phyloP scores from a whole-genome alignment of 1,284 basidiomycete genomes.

The Erythrobasidium hasegawianum region DNA sequence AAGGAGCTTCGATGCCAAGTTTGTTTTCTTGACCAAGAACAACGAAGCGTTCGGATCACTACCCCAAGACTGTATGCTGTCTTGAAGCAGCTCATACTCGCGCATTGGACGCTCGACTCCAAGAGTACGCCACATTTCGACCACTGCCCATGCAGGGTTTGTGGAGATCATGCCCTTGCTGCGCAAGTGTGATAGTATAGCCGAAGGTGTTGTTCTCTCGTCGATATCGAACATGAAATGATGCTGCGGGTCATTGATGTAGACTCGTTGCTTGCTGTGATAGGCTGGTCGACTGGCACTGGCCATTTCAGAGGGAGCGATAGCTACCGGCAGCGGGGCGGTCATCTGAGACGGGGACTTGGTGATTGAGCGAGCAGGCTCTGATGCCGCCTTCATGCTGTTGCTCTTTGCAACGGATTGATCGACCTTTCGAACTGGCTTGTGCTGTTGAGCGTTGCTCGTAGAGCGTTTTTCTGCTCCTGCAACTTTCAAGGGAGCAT shows the following conservation, averaged over 20 bases:
- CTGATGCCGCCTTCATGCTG: background rate
- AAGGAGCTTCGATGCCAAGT: background rate
- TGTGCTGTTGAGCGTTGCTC: background rate
- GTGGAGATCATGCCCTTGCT: slow-evolving; percentile 17
- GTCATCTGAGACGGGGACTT: slow-evolving; percentile 13
- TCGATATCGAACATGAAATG: slow-evolving; percentile 28
- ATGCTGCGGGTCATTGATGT: slow-evolving; percentile 33
- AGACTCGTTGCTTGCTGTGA: slow-evolving; percentile 20
- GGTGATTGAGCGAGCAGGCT: background rate
- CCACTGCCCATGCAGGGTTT: slow-evolving; percentile 22
- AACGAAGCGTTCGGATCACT: slow-evolving; percentile 33
- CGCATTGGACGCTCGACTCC: slow-evolving; percentile 70
- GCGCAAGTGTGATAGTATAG: slow-evolving; percentile 14
- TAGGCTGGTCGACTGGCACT: slow-evolving; percentile 1
- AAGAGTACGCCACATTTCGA: slow-evolving; percentile 18
- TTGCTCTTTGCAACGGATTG: background rate
- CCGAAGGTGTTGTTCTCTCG: slow-evolving; percentile 18
- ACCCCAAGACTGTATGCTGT: slow-evolving; percentile 58
- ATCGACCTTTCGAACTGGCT: background rate
- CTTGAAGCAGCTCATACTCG: slow-evolving; percentile 65
- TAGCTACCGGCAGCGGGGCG: background rate
- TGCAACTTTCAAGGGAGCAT: slow-evolving; percentile 11
- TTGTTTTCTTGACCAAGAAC: slow-evolving; percentile 26
- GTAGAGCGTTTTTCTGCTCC: background rate
- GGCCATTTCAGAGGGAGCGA: slow-evolving; percentile 4